Conservation (phyloP, 2,329 filamentous ascomycete species). For the Polytolypa hystricis region DNA sequence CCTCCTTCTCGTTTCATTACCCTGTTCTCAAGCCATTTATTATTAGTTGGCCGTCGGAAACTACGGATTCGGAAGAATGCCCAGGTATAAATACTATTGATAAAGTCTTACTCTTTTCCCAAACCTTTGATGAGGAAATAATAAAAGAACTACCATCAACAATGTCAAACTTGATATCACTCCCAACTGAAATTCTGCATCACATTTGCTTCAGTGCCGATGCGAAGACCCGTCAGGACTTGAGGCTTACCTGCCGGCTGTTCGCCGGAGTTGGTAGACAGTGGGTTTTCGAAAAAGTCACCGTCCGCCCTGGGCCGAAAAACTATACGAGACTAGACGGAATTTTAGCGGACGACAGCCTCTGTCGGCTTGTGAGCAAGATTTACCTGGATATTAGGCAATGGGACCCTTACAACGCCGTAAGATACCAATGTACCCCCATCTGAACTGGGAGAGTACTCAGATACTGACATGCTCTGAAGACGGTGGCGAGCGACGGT, state of each 20-base stretch:
- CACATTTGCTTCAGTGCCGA: background rate
- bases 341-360: background rate
- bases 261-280: background rate
- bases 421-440: background rate
- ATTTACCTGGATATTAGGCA: background rate
- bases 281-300: constrained; percentile 1
- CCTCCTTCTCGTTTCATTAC: too few relatives aligned
- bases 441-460: background rate
- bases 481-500: too few relatives aligned
- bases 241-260: background rate
- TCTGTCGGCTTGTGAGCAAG: background rate
- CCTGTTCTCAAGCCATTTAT: too few relatives aligned
- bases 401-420: constrained; percentile 1
- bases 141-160: too few relatives aligned
- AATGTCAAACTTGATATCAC: too few relatives aligned
- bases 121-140: too few relatives aligned
- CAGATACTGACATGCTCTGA: too few relatives aligned
- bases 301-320: background rate
- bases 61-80: too few relatives aligned
- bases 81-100: too few relatives aligned
- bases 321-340: background rate
- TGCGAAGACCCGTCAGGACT: background rate
- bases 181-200: constrained; percentile 1
- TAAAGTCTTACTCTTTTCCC: too few relatives aligned
- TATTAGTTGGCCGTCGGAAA: too few relatives aligned